phyloP scores from a whole-genome alignment of 2,329 filamentous ascomycete genomes.

The Colletotrichum cereale region DNA sequence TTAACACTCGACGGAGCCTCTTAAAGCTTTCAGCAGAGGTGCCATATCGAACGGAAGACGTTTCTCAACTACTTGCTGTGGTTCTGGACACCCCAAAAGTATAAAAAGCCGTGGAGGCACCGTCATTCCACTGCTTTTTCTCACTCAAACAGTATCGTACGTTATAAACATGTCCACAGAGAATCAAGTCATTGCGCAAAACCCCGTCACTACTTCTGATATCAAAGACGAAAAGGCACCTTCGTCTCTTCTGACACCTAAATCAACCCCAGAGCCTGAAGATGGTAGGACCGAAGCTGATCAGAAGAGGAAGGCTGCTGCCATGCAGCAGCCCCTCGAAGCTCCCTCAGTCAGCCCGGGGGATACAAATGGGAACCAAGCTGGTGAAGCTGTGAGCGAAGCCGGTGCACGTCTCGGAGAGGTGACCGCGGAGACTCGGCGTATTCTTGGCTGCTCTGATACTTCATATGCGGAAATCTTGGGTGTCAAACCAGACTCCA shows the following conservation, averaged over 20 bases:
- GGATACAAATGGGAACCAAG: not conserved
- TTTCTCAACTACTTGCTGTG: not conserved
- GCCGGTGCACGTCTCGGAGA: not conserved
- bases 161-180: not conserved
- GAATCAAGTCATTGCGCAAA: too few species aligned
- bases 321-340: not conserved
- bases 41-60: not conserved
- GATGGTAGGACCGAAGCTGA: constrained; percentile 3
- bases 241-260: not conserved
- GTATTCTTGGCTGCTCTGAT: constrained; percentile 3
- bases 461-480: constrained; percentile 6
- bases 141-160: not conserved
- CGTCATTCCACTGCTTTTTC: not conserved
- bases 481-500: not conserved
- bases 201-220: too few species aligned
- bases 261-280: not conserved
- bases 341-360: too few species aligned
- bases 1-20: not conserved
- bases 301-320: not conserved
- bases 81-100: not conserved
- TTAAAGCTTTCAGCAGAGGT: not conserved
- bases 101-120: not conserved
- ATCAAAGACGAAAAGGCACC: not conserved
- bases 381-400: not conserved
- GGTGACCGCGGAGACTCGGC: not conserved